A percentile compares a stretch with the other conserved stretches of the same genome.
Conservation (phyloP, 1,284 basidiomycete genomes). For the Apiotrichum veenhuisii region DNA sequence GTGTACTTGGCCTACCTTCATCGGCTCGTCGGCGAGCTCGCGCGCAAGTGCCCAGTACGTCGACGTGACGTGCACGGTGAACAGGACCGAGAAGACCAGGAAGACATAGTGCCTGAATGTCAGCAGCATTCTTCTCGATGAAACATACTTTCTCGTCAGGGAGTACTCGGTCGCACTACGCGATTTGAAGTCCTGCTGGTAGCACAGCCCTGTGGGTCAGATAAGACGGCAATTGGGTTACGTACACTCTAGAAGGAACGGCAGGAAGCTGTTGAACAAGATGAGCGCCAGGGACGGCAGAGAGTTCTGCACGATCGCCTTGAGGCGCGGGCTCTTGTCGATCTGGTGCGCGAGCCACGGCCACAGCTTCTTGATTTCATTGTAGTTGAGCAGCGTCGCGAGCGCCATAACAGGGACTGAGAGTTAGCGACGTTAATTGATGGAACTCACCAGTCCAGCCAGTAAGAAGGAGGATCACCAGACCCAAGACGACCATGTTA, state of each 20-base stretch:
- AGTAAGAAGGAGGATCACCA: constrained; percentile 68
- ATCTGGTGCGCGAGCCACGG: constrained; percentile 77
- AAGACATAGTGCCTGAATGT: constrained; percentile 80
- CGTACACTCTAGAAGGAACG: constrained; percentile 82
- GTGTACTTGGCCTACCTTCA: constrained; percentile 31
- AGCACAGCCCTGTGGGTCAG: constrained; percentile 64
- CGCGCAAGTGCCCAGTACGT: constrained; percentile 85
- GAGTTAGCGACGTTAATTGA: neutral
- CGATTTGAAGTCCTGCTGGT: constrained; percentile 81
- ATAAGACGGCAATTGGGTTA: neutral
- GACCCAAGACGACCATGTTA: constrained; percentile 63
- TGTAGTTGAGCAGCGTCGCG: constrained; percentile 79
- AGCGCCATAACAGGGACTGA: constrained; percentile 75
- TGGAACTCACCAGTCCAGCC: constrained; percentile 62
- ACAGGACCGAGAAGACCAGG: constrained; percentile 88
- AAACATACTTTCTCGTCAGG: constrained; percentile 74
- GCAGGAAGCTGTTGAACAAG: constrained; percentile 79
- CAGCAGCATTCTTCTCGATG: neutral
- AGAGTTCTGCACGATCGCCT: constrained; percentile 87
- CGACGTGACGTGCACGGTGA: constrained; percentile 86
- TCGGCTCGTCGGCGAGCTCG: constrained; percentile 80
- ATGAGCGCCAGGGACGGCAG: constrained; percentile 87
- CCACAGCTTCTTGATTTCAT: constrained; percentile 82
- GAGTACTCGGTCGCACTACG: constrained; percentile 91
- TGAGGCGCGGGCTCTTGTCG: constrained; percentile 70